Evolutionary conservation across 768 basidiomycete genomes (phyloP).

Genomic region (Sutorius australiensis): DNA sequence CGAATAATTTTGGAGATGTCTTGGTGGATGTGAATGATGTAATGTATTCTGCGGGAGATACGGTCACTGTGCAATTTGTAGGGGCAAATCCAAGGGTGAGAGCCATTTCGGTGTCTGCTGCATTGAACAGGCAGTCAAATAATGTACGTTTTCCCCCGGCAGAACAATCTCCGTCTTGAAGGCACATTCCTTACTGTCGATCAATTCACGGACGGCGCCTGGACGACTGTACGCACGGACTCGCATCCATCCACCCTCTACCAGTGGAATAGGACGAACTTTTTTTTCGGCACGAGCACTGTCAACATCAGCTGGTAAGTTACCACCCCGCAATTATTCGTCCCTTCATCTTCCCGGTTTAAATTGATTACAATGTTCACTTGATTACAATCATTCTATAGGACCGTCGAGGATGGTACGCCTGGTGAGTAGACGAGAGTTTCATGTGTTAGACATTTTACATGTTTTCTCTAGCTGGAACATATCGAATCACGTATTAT

Average conservation of each 20-base stretch:
- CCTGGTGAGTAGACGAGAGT: slow-evolving; percentile 17
- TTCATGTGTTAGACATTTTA: background rate
- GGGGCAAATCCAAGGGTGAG: slow-evolving; percentile 76
- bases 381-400: slow-evolving; percentile 15
- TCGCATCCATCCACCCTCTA: slow-evolving; percentile 76
- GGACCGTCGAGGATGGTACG: slow-evolving; percentile 62
- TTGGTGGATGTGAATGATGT: slow-evolving; percentile 48
- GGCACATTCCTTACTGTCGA: slow-evolving; percentile 71
- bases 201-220: slow-evolving; percentile 42
- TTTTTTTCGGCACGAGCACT: slow-evolving; percentile 56
- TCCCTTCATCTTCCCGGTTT: background rate
- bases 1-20: slow-evolving; percentile 60
- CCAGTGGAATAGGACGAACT: slow-evolving; percentile 58
- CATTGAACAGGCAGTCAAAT: background rate
- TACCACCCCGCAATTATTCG: background rate
- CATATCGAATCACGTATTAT: slow-evolving; percentile 66
- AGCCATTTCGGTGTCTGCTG: background rate
- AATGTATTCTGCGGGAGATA: slow-evolving; percentile 54
- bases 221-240: slow-evolving; percentile 62
- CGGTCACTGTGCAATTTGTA: slow-evolving; percentile 60
- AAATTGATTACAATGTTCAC: slow-evolving; percentile 9
- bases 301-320: slow-evolving; percentile 63
- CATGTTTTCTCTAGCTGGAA: slow-evolving; percentile 45
- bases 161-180: slow-evolving; percentile 79
- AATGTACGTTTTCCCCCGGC: background rate